Base-by-base conservation (phyloP, 306 rosid genomes). In the Dryas alaskensis region DNA sequence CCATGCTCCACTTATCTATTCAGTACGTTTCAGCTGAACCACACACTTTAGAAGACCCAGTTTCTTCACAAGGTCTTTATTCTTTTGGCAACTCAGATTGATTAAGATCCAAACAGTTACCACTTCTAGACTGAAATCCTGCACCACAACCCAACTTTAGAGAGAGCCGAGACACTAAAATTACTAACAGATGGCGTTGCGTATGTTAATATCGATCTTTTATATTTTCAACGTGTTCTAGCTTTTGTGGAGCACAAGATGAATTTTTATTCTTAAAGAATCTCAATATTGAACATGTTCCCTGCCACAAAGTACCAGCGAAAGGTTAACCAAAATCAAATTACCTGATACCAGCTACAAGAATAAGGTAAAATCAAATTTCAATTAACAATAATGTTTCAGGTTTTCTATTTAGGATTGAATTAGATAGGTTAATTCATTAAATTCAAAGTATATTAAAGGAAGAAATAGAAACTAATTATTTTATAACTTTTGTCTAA, bases 261-360 rank as follows among this genome's bases (percentile, higher is more conserved):
- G 65, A 75, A 27, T 57, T 81, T 62, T 77, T 75, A 73, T 85
- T 86, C 66, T 82, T 87, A 78, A 91, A 93, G 78, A 88, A 79
- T 47, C 80, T 85, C 75, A 82, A 61, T 77, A 93, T 93, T 49
- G 98, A 93, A 80, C 73, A 62, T 14, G 78, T 80, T 45, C 87
- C 96, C 96, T 89, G 85, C 63, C 66, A 85, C 47, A 43, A 31
- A 53, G 40, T n/a, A 40, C 68, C 22, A 72, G 40, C 7, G 42
- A 60, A 75, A 46, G 22, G 9, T 58, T 37, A 22, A 22, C 22
- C 22, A 22, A 22, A 22, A 22, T 17, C 45, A 58, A 19, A 59
- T 39, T 8, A 31, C 27, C 39, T 4, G 8, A 7, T 42, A 27
- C 42, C 17, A 2, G 4, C 63, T 10, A 58, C 63, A 58, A 40